These are phyloP conservation scores for Peltaster fructicola DNA, from an alignment of 2,329 filamentous ascomycete genomes.

Conservation along the genomic window DNA sequence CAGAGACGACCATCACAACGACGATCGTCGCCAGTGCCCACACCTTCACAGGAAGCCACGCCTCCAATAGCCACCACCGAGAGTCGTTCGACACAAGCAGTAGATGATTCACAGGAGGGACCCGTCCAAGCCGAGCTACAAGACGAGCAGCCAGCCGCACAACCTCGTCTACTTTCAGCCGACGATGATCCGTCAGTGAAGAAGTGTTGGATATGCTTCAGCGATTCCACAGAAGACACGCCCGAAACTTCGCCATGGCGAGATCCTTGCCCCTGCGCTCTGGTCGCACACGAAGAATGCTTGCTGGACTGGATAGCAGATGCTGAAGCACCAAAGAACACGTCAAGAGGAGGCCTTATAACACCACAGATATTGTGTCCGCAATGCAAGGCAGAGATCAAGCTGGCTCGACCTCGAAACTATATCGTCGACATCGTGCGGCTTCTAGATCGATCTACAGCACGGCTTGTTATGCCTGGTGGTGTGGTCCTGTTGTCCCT, in stretches of 20 bases:
- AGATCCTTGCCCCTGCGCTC: slow-evolving; percentile 74
- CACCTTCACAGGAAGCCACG: no score
- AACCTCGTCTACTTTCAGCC: no score
- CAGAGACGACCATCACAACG: no score
- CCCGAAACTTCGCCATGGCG: slow-evolving; percentile 53
- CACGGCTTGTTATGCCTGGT: slow-evolving; percentile 45
- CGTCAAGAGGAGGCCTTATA: slow-evolving; percentile 28
- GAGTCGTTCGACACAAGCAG: no score
- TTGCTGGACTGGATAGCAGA: slow-evolving; percentile 89
- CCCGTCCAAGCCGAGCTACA: no score
- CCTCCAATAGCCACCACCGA: no score
- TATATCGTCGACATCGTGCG: slow-evolving; percentile 51
- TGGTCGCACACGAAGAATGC: slow-evolving; percentile 80
- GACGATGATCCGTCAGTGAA: slow-evolving; percentile 23
- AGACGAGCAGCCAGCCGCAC: no score
- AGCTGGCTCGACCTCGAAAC: slow-evolving; percentile 57
- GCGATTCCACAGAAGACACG: slow-evolving; percentile 46
- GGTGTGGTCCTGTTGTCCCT: slow-evolving; percentile 33
- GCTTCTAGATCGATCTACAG: slow-evolving; percentile 37
- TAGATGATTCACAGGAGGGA: no score
- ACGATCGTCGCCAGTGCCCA: no score
- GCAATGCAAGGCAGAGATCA: slow-evolving; percentile 72
- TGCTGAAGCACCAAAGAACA: slow-evolving; percentile 46
- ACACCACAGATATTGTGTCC: slow-evolving; percentile 59
- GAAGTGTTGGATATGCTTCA: slow-evolving; percentile 55